These are phyloP conservation scores for Cymbopogon citratus DNA, from an alignment of 176 grass and related monocot species.

Conservation along the genomic window DNA sequence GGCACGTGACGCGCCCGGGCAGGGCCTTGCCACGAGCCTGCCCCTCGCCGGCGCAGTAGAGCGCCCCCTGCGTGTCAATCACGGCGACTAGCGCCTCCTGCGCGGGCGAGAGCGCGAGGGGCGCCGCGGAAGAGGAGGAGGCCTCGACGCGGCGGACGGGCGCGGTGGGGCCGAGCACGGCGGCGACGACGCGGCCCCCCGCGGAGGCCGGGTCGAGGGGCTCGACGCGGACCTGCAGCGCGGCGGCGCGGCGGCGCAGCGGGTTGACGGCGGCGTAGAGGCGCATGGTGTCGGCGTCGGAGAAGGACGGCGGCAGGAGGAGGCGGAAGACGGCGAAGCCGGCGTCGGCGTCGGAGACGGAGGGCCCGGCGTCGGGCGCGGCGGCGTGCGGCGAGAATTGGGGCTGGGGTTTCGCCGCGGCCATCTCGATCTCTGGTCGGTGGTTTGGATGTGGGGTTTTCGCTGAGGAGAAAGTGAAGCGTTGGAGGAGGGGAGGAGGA, in stretches of 20 bases:
- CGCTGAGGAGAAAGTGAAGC: background rate
- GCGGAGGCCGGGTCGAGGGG: background rate
- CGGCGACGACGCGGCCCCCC: constrained; percentile 25
- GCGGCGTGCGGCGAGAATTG: constrained; percentile 20
- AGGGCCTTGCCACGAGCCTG: background rate
- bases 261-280: constrained; percentile 39
- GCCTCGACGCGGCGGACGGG: constrained; percentile 28
- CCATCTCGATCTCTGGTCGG: constrained; percentile 14
- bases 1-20: constrained; percentile 1
- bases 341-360: background rate
- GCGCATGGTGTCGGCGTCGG: constrained; percentile 36
- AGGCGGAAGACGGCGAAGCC: constrained; percentile 24
- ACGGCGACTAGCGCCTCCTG: constrained; percentile 43
- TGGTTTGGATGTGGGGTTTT: background rate
- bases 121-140: constrained; percentile 21
- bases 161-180: constrained; percentile 23
- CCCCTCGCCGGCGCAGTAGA: background rate
- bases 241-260: constrained; percentile 14
- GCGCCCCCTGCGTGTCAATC: background rate
- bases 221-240: constrained; percentile 39
- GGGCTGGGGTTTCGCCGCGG: constrained; percentile 6
- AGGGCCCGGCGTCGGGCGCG: too few species aligned
- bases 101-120: constrained; percentile 34
- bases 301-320: constrained; percentile 32
- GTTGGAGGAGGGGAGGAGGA: background rate